Conservation (phyloP, 2,329 filamentous ascomycete genomes). For the Trichophyton simii region DNA sequence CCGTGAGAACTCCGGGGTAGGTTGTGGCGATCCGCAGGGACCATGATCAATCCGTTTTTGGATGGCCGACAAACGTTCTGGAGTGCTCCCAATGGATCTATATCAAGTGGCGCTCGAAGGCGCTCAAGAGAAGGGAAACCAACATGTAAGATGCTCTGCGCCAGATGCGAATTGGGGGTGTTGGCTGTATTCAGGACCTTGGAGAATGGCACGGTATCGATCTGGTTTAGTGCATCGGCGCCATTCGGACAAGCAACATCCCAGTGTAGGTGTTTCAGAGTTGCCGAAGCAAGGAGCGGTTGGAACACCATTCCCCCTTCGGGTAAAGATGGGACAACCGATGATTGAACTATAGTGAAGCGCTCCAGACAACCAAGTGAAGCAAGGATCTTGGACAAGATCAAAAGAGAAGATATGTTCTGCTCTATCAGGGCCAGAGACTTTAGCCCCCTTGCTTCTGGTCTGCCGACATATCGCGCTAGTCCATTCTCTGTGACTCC, state of each 20-base stretch:
- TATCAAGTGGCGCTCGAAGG: conserved; percentile 34
- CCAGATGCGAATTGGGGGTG: conserved; percentile 32
- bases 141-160: conserved; percentile 31
- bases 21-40: conserved; percentile 30
- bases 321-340: conserved; percentile 35
- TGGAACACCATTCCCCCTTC: conserved; percentile 33
- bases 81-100: conserved; percentile 31
- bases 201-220: conserved; percentile 28
- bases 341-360: conserved; percentile 42
- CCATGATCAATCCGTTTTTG: conserved; percentile 26
- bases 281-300: conserved; percentile 37
- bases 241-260: conserved; percentile 35
- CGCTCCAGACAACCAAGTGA: conserved; percentile 34
- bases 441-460: conserved; percentile 34
- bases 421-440: conserved; percentile 42
- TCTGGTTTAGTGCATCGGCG: conserved; percentile 24
- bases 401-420: conserved; percentile 39
- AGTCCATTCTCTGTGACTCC: conserved; percentile 47
- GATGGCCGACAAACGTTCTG: conserved; percentile 34
- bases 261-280: conserved; percentile 45
- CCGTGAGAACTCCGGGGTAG: conserved; percentile 33
- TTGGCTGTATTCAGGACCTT: conserved; percentile 23
- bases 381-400: conserved; percentile 41
- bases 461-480: conserved; percentile 38
- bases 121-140: conserved; percentile 31